Evolutionary conservation across 345 rosid species (phyloP), one percentile per base, ranked within the genome.

Genomic region (Laguncularia racemosa): DNA sequence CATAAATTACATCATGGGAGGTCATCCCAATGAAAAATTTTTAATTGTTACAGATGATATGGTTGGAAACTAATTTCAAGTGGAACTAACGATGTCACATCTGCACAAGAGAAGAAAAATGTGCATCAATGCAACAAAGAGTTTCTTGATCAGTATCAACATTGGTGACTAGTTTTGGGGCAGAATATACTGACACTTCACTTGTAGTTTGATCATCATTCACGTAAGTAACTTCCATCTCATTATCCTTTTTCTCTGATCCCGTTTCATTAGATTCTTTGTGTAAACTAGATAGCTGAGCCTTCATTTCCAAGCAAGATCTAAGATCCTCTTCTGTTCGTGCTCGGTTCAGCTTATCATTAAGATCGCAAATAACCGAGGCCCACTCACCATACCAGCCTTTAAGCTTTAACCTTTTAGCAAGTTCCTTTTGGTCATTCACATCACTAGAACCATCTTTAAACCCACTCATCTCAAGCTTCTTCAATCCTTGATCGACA

Each of bases 271-370:
- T 58, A 17, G 76, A 58, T 47, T 50, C 38, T 7, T 40, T 12
- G 12, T 20, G 67, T 14, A 47, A 67, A 58, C 46, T 38, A 52
- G 44, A 62, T 26, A 82, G 76, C 70, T 81, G 82, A 53, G 84
- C 58, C 71, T 78, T 84, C 66, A 82, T 64, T 61, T 84, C 95
- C 70, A 65, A 49, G 66, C 89, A 89, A 58, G 86, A 78, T 56
- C 79, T 83, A 52, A 90, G 74, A 76, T 89, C 97, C 48, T 86
- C 95, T 46, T 81, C 88, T 28, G 67, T 86, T 63, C 88, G 81
- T 61, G 89, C 86, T 80, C 78, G 84, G 77, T 79, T 86, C 73
- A 93, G 58, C 75, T 82, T 86, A 43, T 85, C 99, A 1, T 69
- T 67, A 53, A 87, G 75, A 46, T 93, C 90, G 61, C 26, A 74